Percentiles rank a stretch among this genome's conserved stretches.
Conservation (phyloP, 2,329 filamentous ascomycete species). For the Colletotrichum tanaceti region DNA sequence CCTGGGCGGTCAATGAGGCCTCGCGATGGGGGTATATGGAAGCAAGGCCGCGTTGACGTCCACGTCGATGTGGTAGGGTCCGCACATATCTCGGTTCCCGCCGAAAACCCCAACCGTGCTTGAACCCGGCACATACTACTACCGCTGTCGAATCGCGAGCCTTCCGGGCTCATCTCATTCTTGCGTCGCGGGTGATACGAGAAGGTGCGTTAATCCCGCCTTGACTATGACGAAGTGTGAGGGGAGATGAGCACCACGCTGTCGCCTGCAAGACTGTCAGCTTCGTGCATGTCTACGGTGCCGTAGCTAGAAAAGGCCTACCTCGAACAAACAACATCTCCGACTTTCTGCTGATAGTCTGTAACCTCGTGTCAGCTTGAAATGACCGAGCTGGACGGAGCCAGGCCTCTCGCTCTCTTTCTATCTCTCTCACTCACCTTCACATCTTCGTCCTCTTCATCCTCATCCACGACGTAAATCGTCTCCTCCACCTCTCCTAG, state of each 20-base stretch:
- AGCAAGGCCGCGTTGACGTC: background rate
- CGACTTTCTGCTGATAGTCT: slow-evolving; percentile 96
- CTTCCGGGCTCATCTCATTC: background rate
- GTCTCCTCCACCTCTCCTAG: slow-evolving; percentile 98
- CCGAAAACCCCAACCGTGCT: background rate
- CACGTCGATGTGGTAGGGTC: slow-evolving; percentile 1
- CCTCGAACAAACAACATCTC: slow-evolving; percentile 99
- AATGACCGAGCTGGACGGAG: background rate
- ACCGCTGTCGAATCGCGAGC: background rate
- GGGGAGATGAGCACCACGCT: slow-evolving; percentile 80
- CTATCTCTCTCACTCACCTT: slow-evolving; percentile 64
- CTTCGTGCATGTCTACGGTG: background rate
- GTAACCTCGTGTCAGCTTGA: slow-evolving; percentile 5
- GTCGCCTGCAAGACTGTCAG: slow-evolving; percentile 65
- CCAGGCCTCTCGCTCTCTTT: background rate
- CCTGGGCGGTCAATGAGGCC: background rate
- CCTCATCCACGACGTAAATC: slow-evolving; percentile 91
- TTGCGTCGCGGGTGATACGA: background rate
- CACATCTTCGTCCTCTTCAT: slow-evolving; percentile 81
- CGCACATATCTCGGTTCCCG: background rate
- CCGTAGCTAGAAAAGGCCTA: slow-evolving; percentile 55
- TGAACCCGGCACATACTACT: background rate
- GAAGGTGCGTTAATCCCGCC: background rate
- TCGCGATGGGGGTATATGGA: slow-evolving; percentile 12
- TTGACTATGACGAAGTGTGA: slow-evolving; percentile 57